Evolutionary conservation across 2,329 filamentous ascomycete species (phyloP).

Genomic region (Apiospora rasikravindrae): DNA sequence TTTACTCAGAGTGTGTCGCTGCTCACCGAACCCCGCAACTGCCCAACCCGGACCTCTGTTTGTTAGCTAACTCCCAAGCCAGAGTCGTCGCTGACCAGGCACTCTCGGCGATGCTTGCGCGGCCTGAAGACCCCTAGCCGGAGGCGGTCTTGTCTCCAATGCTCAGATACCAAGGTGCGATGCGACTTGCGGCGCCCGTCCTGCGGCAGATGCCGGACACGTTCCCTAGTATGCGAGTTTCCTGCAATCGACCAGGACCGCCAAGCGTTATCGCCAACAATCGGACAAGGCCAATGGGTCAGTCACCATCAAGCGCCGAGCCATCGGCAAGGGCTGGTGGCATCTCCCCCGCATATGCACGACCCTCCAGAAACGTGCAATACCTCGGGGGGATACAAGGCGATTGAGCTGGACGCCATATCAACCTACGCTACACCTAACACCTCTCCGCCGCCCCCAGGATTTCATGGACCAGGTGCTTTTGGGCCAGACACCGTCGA

Average conservation of each 20-base stretch:
- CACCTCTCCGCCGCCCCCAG: not conserved
- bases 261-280: not conserved
- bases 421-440: not conserved
- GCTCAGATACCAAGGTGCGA: not conserved
- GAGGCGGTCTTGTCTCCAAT: not conserved
- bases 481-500: not conserved
- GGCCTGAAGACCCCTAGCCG: not conserved
- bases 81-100: not conserved
- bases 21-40: not conserved
- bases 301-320: not conserved
- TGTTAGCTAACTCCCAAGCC: not conserved
- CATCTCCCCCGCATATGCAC: not conserved
- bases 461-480: not conserved
- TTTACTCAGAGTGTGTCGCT: not conserved
- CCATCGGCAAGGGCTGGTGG: not conserved
- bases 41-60: not conserved
- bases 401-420: not conserved
- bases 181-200: conserved; percentile 5
- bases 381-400: not conserved
- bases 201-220: conserved; percentile 4
- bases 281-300: not conserved
- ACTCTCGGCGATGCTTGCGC: not conserved
- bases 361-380: not conserved
- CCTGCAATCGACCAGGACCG: not conserved
- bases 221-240: not conserved